Evolutionary conservation across 495 filamentous ascomycete genomes (phyloP).

Genomic region (Xylaria flabelliformis): DNA sequence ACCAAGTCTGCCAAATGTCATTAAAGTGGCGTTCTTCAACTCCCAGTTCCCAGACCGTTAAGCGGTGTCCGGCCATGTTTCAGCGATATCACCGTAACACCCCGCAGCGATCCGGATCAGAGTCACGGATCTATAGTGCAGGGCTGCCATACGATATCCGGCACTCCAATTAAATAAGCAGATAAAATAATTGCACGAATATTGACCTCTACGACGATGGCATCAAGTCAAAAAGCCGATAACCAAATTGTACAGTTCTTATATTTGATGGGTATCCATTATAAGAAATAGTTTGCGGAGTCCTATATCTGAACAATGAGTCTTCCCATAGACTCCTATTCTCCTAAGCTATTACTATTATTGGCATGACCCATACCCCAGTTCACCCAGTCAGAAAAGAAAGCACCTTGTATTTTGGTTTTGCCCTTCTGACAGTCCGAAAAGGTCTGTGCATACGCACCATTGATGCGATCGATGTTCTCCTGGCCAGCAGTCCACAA

Average conservation of each 20-base stretch:
- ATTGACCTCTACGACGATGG: too few relatives aligned
- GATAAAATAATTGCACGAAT: neutral
- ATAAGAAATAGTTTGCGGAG: neutral
- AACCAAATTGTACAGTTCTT: neutral
- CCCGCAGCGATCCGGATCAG: neutral
- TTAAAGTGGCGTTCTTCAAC: neutral
- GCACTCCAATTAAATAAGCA: neutral
- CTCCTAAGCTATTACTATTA: slow-evolving; percentile 27
- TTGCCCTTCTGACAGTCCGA: slow-evolving; percentile 51
- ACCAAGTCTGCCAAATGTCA: neutral
- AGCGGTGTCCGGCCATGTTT: neutral
- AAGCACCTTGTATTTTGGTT: slow-evolving; percentile 54
- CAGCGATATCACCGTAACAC: neutral
- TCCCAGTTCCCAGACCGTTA: neutral
- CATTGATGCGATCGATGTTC: slow-evolving; percentile 42
- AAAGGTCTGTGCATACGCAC: slow-evolving; percentile 52
- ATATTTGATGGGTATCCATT: slow-evolving; percentile 7
- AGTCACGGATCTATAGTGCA: neutral
- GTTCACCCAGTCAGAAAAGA: slow-evolving; percentile 62
- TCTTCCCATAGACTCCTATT: neutral
- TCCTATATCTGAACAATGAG: neutral
- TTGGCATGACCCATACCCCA: slow-evolving; percentile 62
- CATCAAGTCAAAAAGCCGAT: neutral
- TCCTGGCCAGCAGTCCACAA: slow-evolving; percentile 45
- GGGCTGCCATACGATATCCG: too few relatives aligned